Conservation (phyloP, 768 basidiomycete species). For the Pleurotus djamor region DNA sequence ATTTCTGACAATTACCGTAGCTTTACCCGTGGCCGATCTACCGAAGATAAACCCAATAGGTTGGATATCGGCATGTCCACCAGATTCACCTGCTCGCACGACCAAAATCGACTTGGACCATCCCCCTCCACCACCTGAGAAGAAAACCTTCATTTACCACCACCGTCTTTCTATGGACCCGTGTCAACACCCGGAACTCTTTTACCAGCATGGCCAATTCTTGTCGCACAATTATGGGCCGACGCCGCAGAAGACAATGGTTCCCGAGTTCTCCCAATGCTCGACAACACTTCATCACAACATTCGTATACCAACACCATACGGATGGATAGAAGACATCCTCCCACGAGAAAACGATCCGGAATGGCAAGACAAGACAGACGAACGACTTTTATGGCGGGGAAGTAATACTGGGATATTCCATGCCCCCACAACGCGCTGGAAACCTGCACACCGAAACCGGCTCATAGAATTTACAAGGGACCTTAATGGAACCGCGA, state of each 20-base stretch:
- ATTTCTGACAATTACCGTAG: slow-evolving; percentile 12
- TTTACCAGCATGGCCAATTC: slow-evolving; percentile 52
- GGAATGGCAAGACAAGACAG: slow-evolving; percentile 60
- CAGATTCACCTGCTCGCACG: slow-evolving; percentile 32
- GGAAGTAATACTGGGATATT: slow-evolving; percentile 71
- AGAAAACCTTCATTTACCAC: slow-evolving; percentile 49
- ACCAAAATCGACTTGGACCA: slow-evolving; percentile 29
- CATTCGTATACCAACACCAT: slow-evolving; percentile 47
- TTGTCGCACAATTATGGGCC: slow-evolving; percentile 47
- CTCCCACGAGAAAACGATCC: slow-evolving; percentile 47
- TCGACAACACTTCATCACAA: slow-evolving; percentile 51
- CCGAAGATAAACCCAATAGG: slow-evolving; percentile 28
- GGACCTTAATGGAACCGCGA: slow-evolving; percentile 32
- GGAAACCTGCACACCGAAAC: slow-evolving; percentile 50
- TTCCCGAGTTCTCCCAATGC: slow-evolving; percentile 55
- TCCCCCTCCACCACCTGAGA: slow-evolving; percentile 25
- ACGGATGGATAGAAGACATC: slow-evolving; percentile 44
- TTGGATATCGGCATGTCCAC: slow-evolving; percentile 39
- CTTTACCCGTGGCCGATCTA: slow-evolving; percentile 23
- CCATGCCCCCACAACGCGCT: slow-evolving; percentile 33
- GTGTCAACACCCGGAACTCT: slow-evolving; percentile 41
- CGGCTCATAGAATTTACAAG: slow-evolving; percentile 44
- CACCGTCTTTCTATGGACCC: slow-evolving; percentile 48
- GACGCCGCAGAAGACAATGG: slow-evolving; percentile 31
- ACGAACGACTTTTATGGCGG: slow-evolving; percentile 68